phyloP scores from a whole-genome alignment of 2,329 filamentous ascomycete species.

The Verruconis gallopava region DNA sequence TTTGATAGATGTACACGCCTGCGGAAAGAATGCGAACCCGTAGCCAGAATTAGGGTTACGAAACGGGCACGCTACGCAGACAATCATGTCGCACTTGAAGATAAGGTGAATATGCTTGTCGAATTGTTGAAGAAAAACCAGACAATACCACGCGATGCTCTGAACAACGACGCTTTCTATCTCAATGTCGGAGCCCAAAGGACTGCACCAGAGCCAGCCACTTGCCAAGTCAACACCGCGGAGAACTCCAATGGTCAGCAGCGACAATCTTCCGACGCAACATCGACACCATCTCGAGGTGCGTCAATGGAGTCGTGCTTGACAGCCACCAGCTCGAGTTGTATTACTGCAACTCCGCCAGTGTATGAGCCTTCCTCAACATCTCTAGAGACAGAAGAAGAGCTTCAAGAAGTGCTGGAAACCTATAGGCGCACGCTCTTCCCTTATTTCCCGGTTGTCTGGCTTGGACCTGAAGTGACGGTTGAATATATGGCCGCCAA shows the following conservation, averaged over 20 bases:
- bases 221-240: neutral
- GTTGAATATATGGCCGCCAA: conserved; percentile 10
- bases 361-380: neutral
- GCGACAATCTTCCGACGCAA: neutral
- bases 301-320: too few relatives aligned
- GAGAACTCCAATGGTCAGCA: neutral
- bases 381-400: conserved; percentile 5
- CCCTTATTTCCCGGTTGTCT: conserved; percentile 12
- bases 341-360: neutral
- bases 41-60: conserved; percentile 10
- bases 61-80: conserved; percentile 4
- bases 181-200: neutral
- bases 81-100: conserved; percentile 16
- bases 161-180: too few relatives aligned
- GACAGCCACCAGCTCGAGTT: too few relatives aligned
- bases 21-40: conserved; percentile 14
- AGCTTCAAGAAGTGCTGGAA: conserved; percentile 10
- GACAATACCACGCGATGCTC: neutral
- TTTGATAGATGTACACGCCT: conserved; percentile 16
- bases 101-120: conserved; percentile 21
- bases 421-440: conserved; percentile 12
- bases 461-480: conserved; percentile 10
- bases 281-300: neutral
- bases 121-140: conserved; percentile 14
- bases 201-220: neutral